These are phyloP conservation scores for Trichophyton rubrum DNA, from an alignment of 2,329 filamentous ascomycete species.

Conservation along the genomic window DNA sequence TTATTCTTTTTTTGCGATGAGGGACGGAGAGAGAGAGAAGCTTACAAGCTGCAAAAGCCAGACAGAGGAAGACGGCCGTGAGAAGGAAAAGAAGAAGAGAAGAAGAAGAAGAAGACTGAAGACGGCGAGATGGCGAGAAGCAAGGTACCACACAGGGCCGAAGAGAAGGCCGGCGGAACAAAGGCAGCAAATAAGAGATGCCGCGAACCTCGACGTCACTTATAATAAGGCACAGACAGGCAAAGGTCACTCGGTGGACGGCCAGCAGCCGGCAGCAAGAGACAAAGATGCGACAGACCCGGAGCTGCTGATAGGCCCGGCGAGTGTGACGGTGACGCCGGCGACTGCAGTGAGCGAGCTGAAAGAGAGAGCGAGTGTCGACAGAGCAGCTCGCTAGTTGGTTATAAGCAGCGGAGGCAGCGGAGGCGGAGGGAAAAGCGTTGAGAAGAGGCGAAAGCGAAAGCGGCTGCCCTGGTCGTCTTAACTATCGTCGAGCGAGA, in stretches of 20 bases:
- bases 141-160: conserved; percentile 1
- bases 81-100: background rate
- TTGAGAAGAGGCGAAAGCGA: too few species aligned
- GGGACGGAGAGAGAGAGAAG: background rate
- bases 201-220: background rate
- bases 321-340: background rate
- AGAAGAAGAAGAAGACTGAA: background rate
- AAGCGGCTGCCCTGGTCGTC: background rate
- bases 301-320: background rate
- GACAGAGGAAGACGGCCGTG: background rate
- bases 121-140: background rate
- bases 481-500: background rate
- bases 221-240: background rate
- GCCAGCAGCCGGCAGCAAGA: too few species aligned
- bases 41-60: conserved; percentile 1
- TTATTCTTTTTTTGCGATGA: background rate
- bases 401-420: too few species aligned
- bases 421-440: too few species aligned
- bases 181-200: background rate
- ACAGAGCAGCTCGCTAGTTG: too few species aligned
- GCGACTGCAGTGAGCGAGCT: background rate
- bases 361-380: background rate
- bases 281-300: background rate
- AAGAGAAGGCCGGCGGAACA: background rate
- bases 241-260: background rate